Base-by-base conservation (phyloP, 352 stramenopile genomes). In the Pythium volutum region DNA sequence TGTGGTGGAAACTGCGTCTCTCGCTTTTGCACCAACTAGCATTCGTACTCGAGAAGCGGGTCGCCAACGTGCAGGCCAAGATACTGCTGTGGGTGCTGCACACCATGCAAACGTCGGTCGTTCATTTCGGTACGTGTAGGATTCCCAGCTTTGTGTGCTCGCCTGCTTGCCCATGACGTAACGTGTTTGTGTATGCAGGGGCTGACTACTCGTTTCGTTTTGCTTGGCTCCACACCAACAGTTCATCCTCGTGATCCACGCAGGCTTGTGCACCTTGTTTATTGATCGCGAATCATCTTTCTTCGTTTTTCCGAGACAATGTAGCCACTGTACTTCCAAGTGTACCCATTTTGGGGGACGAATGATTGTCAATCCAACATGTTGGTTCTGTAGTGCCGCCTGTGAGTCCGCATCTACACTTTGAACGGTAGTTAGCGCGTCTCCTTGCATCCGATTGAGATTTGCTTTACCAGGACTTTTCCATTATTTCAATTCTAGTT, bases 121-220 rank as follows among this genome's bases (percentile, higher is more conserved):
- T 55, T 0, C 47, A 58, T 23, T 15, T 54, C 27, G 38, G 45
- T 59, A 15, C 15, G 38, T 55, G n/a, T 34, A 4, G 11, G 20
- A 34, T 18, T 4, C 27, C 12, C 25, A 42, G 31, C 42, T 42
- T 15, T 33, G 16, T 12, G 29, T 20, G 20, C 18, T 26, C n/a
- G n/a, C n/a, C n/a, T n/a, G n/a, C n/a, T n/a, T n/a, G n/a, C n/a
- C n/a, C n/a, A n/a, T n/a, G n/a, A n/a, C n/a, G n/a, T n/a, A n/a
- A n/a, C n/a, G n/a, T n/a, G n/a, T 49, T 16, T 3, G 0, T 48
- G 20, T 9, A 7, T 41, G 2, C 29, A 67, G 60, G 60, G 3
- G 15, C 48, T 11, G 63, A 70, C 45, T 70, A 70, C 31, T 59
- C 51, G 1, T 66, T 70, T 50, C 43, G 33, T 31, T 70, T 70